Base-by-base conservation (phyloP, 2,329 filamentous ascomycete genomes). In the Colletotrichum cereale region DNA sequence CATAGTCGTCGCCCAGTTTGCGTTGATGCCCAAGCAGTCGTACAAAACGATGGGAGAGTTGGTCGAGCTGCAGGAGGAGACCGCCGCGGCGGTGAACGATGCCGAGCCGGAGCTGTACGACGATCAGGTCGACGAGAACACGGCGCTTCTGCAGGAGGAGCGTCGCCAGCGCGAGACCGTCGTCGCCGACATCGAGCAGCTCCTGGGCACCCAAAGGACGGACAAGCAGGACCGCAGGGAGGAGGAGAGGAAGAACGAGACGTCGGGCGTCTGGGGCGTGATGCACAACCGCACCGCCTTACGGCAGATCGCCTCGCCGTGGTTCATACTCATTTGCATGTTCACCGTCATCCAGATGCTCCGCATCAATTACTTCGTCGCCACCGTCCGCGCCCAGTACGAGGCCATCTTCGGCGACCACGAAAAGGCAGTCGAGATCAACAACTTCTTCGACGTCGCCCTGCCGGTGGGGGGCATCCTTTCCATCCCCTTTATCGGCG, bases 301-400 rank as follows among this genome's bases (percentile, higher is more conserved):
- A 29, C 83, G 93, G 76, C 95, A 98, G 81, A 92, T 97, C 75
- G 80, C 83, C 10, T 93, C 92, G 2, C 92, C 92, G 0, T 97
- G 94, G 94, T 97, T 96, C 80, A 84, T 94, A 24, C 86, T 97
- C 47, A 93, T 97, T 76, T 93, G 93, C 6, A 81, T 94, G 26
- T 96, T 97, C 79, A 97, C 94, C 6, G 86, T 92, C 40, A 82
- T 93, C 48, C 91, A 93, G 79, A 93, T 93, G 90, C 91, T 91
- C 2, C 88, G 92, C 38, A 97, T 97, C 86, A 97, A 97, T 83
- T 97, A 95, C 84, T 97, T 97, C 79, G 93, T 97, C 64, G 94
- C 95, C 4, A 97, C 95, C 2, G 91, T 97, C 73, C 88, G 93
- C 2, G 87, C 91, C 2, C 95, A 98, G 80, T 97, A 97, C 82